Conservation (phyloP, 2,329 filamentous ascomycete species). For the Verticillium zaregamsianum region DNA sequence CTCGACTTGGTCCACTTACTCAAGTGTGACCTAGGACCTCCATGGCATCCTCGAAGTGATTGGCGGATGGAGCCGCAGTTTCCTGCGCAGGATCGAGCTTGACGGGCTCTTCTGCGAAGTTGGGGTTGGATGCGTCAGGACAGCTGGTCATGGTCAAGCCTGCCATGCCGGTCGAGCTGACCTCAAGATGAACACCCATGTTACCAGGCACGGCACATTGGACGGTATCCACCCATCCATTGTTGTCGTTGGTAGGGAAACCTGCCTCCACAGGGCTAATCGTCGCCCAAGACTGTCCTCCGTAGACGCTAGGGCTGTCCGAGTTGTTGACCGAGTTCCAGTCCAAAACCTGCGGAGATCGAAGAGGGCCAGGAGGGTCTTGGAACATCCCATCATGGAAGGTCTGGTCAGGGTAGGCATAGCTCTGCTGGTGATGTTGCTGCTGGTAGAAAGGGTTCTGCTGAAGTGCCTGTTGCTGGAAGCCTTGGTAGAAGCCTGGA, state of each 20-base stretch:
- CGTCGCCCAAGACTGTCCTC: background rate
- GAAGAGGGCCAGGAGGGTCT: background rate
- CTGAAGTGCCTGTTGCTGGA: background rate
- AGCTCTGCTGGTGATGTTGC: background rate
- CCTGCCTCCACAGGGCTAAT: background rate
- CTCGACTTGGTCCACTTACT: background rate
- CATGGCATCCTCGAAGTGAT: background rate
- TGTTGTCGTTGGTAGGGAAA: background rate
- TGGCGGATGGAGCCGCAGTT: background rate
- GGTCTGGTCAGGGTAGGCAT: background rate
- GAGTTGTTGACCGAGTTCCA: background rate
- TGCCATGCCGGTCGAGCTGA: background rate
- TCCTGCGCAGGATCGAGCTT: background rate
- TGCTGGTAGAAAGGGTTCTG: background rate
- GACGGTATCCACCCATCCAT: background rate
- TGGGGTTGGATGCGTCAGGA: background rate
- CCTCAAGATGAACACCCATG: background rate
- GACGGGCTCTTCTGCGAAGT: background rate
- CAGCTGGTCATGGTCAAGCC: background rate
- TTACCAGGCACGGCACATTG: background rate
- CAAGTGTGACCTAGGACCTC: background rate
- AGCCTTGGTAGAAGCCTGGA: background rate
- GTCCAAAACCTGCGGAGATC: background rate
- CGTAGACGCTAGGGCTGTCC: background rate
- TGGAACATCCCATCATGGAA: background rate